Conservation (phyloP, 2,329 filamentous ascomycete species). For the Sporothrix sp. region DNA sequence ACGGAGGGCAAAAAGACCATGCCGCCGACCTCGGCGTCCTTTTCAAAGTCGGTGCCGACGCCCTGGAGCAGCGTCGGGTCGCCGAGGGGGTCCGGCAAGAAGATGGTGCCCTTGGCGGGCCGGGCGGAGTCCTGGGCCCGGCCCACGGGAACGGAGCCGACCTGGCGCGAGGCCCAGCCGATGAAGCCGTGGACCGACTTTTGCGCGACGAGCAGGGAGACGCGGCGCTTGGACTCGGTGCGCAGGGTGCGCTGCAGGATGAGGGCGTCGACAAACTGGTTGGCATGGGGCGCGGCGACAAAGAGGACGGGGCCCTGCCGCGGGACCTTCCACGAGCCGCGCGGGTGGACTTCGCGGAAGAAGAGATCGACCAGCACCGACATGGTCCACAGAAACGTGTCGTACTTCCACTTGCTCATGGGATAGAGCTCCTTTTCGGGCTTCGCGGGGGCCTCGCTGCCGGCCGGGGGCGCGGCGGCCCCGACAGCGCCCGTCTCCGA, state of each 20-base stretch:
- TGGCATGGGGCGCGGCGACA: constrained; percentile 92
- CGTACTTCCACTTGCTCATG: constrained; percentile 67
- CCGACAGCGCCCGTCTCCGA: constrained; percentile 11
- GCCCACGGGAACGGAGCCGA: constrained; percentile 87
- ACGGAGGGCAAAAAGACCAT: constrained; percentile 78
- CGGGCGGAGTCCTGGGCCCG: constrained; percentile 84
- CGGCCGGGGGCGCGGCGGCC: not conserved
- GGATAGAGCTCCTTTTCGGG: constrained; percentile 44
- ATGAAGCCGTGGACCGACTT: constrained; percentile 95
- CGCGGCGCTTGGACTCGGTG: constrained; percentile 75
- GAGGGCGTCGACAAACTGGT: constrained; percentile 95
- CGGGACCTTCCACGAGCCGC: constrained; percentile 91
- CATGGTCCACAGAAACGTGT: constrained; percentile 66
- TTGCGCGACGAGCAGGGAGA: constrained; percentile 87
- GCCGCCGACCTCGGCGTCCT: constrained; percentile 65
- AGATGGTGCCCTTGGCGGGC: constrained; percentile 68
- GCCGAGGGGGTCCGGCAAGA: constrained; percentile 77
- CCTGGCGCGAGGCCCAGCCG: constrained; percentile 72
- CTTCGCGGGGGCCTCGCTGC: constrained; percentile 12
- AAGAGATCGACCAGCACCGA: constrained; percentile 87
- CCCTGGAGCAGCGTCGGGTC: constrained; percentile 74
- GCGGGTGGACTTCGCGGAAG: constrained; percentile 93
- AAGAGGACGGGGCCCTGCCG: constrained; percentile 83
- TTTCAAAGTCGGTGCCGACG: constrained; percentile 72
- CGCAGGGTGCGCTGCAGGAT: constrained; percentile 86